A percentile compares a stretch with the other conserved stretches of the same genome.
Evolutionary conservation across 2,329 filamentous ascomycete species (phyloP).

Genomic region (Alternaria tenuissima): DNA sequence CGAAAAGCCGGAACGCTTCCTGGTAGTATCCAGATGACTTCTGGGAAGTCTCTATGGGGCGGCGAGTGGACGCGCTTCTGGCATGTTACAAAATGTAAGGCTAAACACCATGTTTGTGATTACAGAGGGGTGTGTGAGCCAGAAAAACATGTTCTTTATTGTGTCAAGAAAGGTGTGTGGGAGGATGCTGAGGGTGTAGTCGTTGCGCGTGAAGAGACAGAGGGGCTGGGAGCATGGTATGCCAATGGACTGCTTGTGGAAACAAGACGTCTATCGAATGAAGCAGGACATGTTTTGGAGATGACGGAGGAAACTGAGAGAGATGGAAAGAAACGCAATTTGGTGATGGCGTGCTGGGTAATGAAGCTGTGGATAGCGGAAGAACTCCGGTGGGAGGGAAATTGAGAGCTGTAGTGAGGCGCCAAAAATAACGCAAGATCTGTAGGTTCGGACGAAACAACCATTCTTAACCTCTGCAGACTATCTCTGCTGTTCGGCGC

Average conservation of each 20-base stretch:
- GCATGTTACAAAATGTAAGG: constrained; percentile 27
- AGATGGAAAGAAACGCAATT: constrained; percentile 24
- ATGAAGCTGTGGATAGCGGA: constrained; percentile 33
- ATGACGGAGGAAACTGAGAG: constrained; percentile 15
- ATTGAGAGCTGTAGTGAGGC: background rate
- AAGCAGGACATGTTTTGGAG: constrained; percentile 15
- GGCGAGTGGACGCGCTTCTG: constrained; percentile 30
- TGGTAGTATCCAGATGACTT: constrained; percentile 24
- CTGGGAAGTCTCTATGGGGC: constrained; percentile 23
- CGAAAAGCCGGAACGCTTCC: constrained; percentile 13
- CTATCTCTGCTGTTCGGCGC: background rate
- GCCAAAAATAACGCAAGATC: background rate
- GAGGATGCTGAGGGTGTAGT: constrained; percentile 26
- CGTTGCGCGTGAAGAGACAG: constrained; percentile 22
- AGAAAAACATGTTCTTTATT: constrained; percentile 31
- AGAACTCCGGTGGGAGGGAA: constrained; percentile 26
- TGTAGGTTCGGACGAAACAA: too few relatives aligned
- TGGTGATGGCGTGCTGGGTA: constrained; percentile 39
- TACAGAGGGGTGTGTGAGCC: constrained; percentile 23
- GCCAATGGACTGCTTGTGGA: background rate
- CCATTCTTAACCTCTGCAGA: background rate
- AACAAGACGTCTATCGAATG: background rate
- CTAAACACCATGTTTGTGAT: constrained; percentile 15
- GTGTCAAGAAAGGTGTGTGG: constrained; percentile 27
- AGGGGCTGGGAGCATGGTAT: background rate